A percentile compares a stretch with the other conserved stretches of the same genome.
Evolutionary conservation across 2,329 filamentous ascomycete species (phyloP).

Genomic region (Lecanosticta acicola): DNA sequence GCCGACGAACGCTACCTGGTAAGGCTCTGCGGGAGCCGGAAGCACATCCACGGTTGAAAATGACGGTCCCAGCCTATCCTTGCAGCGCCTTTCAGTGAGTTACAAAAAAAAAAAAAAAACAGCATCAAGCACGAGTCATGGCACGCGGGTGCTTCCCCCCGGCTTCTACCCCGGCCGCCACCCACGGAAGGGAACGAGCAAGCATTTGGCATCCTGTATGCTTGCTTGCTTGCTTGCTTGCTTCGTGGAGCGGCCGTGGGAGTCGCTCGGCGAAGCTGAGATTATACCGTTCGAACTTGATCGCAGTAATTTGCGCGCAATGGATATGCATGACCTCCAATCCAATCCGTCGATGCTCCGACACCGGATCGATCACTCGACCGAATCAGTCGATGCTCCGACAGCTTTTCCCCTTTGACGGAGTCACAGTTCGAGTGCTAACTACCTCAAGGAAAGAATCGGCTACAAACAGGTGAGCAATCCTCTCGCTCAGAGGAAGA

Average conservation of each 20-base stretch:
- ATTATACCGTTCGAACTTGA: conserved; percentile 37
- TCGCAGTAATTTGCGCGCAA: conserved; percentile 37
- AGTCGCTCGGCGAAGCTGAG: conserved; percentile 31
- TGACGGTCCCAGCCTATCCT: conserved; percentile 11
- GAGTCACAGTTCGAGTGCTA: conserved; percentile 12
- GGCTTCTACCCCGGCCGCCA: conserved; percentile 16
- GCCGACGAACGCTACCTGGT: conserved; percentile 35
- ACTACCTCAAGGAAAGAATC: conserved; percentile 40
- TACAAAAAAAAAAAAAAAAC: conserved; percentile 12
- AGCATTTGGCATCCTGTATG: conserved; percentile 4
- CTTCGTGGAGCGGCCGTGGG: conserved; percentile 16
- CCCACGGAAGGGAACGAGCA: too few relatives aligned
- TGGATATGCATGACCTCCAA: conserved; percentile 36
- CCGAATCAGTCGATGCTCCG: conserved; percentile 29
- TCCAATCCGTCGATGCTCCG: conserved; percentile 29
- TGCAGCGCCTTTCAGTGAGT: conserved; percentile 29
- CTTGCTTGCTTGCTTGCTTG: too few relatives aligned
- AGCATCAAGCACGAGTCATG: conserved; percentile 31
- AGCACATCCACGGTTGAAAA: conserved; percentile 9
- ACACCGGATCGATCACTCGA: too few relatives aligned
- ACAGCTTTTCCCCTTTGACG: conserved; percentile 11
- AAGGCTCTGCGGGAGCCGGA: conserved; percentile 25
- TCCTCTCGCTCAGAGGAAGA: background rate
- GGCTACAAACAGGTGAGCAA: conserved; percentile 50
- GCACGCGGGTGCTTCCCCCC: conserved; percentile 33